These are phyloP conservation scores for Krasilnikovozyma curviuscula DNA, from an alignment of 768 basidiomycete genomes.

Conservation along the genomic window DNA sequence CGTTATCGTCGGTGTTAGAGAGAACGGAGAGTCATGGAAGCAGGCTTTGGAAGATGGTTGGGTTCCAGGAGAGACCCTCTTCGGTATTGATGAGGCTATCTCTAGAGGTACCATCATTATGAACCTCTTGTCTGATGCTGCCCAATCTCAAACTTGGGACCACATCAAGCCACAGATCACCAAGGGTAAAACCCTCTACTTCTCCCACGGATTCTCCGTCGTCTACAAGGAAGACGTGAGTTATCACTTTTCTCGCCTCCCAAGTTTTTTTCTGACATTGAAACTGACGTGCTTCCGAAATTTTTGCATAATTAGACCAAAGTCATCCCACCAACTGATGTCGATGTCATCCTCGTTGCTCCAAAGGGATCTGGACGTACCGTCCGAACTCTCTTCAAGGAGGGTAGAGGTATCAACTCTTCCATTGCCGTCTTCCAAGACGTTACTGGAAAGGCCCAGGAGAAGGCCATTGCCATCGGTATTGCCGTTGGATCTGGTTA, in stretches of 20 bases:
- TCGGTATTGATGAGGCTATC: conserved; percentile 96
- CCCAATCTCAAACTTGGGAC: conserved; percentile 94
- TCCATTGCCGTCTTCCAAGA: conserved; percentile 35
- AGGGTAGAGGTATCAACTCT: conserved; percentile 87
- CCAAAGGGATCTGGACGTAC: conserved; percentile 98
- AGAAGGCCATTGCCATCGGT: conserved; percentile 86
- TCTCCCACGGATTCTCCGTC: conserved; percentile 98
- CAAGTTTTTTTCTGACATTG: not conserved
- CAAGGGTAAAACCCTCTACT: conserved; percentile 99
- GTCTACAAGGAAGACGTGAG: conserved; percentile 77
- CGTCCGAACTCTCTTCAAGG: conserved; percentile 98
- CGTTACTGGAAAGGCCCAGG: conserved; percentile 90
- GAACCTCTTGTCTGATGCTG: conserved; percentile 97
- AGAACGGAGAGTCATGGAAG: conserved; percentile 89
- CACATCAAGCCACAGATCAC: conserved; percentile 80
- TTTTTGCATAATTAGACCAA: conserved; percentile 36
- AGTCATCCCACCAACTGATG: conserved; percentile 72
- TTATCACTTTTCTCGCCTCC: conserved; percentile 2
- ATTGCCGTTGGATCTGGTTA: conserved; percentile 92
- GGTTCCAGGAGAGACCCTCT: conserved; percentile 85
- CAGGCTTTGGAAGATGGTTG: conserved; percentile 49
- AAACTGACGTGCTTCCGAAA: not conserved
- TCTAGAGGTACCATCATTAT: conserved; percentile 93
- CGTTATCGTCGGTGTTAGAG: conserved; percentile 93
- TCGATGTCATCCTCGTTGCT: conserved; percentile 97